A percentile compares a stretch with the other conserved stretches of the same genome.
Evolutionary conservation across 2,329 filamentous ascomycete genomes (phyloP).

Genomic region (Penicillium sp.): DNA sequence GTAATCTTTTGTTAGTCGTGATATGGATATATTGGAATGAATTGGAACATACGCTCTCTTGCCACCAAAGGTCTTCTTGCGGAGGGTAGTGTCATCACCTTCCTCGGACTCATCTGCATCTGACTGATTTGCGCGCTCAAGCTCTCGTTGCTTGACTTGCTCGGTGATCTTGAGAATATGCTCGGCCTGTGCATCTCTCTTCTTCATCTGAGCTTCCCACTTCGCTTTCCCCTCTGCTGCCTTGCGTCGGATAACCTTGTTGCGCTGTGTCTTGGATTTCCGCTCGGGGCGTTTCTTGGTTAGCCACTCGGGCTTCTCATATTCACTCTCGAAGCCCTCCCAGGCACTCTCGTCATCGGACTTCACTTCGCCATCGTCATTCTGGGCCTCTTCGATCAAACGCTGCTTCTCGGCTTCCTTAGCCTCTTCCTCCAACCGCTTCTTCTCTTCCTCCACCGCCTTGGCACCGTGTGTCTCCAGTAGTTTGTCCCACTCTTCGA

Average conservation of each 20-base stretch:
- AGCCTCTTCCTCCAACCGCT: conserved; percentile 66
- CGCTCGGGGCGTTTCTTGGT: conserved; percentile 74
- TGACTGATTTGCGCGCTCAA: conserved; percentile 44
- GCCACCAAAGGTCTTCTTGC: conserved; percentile 69
- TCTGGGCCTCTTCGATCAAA: conserved; percentile 69
- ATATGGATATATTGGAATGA: neutral
- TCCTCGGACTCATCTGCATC: conserved; percentile 47
- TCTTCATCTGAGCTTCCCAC: conserved; percentile 73
- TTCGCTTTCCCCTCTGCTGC: conserved; percentile 75
- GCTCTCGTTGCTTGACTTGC: conserved; percentile 49
- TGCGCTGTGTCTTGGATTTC: conserved; percentile 83
- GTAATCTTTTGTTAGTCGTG: conserved; percentile 20
- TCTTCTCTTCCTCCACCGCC: conserved; percentile 74
- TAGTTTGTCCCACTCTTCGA: conserved; percentile 79
- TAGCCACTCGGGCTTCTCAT: conserved; percentile 64
- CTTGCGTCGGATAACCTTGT: conserved; percentile 84
- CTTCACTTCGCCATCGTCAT: conserved; percentile 70
- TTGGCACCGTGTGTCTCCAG: conserved; percentile 72
- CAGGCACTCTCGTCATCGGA: conserved; percentile 89
- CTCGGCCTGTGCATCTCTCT: conserved; percentile 68
- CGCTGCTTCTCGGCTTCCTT: conserved; percentile 67
- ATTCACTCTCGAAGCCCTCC: conserved; percentile 83
- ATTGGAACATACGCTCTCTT: conserved; percentile 51
- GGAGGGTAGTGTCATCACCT: conserved; percentile 62
- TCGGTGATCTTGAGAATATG: conserved; percentile 68